These are phyloP conservation scores for Aspergillus incahuasiensis DNA, from an alignment of 495 filamentous ascomycete genomes.

Conservation along the genomic window DNA sequence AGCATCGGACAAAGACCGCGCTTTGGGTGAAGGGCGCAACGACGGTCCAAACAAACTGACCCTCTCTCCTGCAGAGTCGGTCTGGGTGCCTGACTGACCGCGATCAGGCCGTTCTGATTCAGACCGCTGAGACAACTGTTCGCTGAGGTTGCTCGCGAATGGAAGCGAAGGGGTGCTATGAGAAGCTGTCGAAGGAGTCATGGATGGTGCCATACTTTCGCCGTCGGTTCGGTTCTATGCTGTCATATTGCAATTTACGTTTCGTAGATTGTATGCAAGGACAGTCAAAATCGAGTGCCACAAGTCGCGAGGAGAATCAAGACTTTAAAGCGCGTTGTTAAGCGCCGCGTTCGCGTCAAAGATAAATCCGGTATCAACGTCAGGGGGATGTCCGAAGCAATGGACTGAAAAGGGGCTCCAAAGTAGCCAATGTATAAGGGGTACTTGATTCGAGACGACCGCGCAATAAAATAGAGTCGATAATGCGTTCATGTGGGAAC, in stretches of 20 bases:
- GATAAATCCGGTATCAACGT: neutral
- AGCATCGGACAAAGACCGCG: conserved; percentile 44
- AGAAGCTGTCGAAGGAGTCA: conserved; percentile 19
- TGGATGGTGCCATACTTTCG: conserved; percentile 21
- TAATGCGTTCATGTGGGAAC: neutral
- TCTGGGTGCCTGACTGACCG: conserved; percentile 13
- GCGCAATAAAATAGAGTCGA: neutral
- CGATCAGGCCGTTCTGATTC: conserved; percentile 18
- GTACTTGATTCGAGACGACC: conserved; percentile 3
- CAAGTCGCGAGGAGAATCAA: neutral
- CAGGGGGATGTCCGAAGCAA: neutral
- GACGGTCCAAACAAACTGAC: conserved; percentile 17
- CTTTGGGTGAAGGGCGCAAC: conserved; percentile 31
- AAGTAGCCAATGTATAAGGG: neutral
- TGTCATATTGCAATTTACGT: conserved; percentile 6
- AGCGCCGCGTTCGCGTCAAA: neutral
- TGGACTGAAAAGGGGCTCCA: neutral
- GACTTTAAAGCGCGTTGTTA: conserved; percentile 1
- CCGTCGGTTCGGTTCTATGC: conserved; percentile 3
- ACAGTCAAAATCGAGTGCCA: neutral
- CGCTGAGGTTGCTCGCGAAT: conserved; percentile 41
- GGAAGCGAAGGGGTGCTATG: conserved; percentile 20
- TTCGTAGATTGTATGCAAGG: neutral
- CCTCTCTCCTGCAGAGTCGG: conserved; percentile 12
- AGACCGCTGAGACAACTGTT: conserved; percentile 33